Evolutionary conservation across 2,329 filamentous ascomycete species (phyloP), one percentile per base, ranked within the genome.

Genomic region (Dactylellina sp.): DNA sequence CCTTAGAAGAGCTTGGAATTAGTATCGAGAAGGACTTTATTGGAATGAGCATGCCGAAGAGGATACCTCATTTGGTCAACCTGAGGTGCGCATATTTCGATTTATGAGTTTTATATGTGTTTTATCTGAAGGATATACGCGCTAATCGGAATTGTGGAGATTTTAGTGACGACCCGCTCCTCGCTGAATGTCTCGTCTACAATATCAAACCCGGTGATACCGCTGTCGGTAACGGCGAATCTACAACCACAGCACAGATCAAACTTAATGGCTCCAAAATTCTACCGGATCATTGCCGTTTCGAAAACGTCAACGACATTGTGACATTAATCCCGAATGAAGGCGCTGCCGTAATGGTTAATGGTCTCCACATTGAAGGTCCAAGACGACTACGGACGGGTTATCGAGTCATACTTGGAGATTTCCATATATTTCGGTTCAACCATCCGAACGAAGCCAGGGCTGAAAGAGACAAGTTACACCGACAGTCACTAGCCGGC

Each of bases 21-120:
- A 98, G 93, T 81, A 99, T 99, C 77, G 95, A 99, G 80, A 99
- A 99, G 81, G 95, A 95, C 5, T 97, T 97, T 79, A 89, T 99
- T 75, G 95, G 95, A 12, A 84, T 99, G 75, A 94, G 92, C 72
- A 98, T 93, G 18, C 95, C 95, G 0, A 99, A 99, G 84, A 97
- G 97, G 83, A 99, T 98, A 92, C 95, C 95, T 7, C 95, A 99
- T 88, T 83, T 99, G 82, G 95, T 99, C 82, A 99, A 99, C 81
- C 83, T 99, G 77, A 97, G 93, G 77, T 78, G 60, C 18, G 66
- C 40, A 56, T 47, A 22, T 24, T 9, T 32, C 20, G 39, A 52
- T 35, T 37, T 20, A 22, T 14, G 9, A 20, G 1, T 14, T n/a
- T 20, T 25, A 7, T 1, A 39, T 40, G 18, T 52, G 49, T 50